Conservation (phyloP, 257 asterid species). For the Eustoma russellianum region DNA sequence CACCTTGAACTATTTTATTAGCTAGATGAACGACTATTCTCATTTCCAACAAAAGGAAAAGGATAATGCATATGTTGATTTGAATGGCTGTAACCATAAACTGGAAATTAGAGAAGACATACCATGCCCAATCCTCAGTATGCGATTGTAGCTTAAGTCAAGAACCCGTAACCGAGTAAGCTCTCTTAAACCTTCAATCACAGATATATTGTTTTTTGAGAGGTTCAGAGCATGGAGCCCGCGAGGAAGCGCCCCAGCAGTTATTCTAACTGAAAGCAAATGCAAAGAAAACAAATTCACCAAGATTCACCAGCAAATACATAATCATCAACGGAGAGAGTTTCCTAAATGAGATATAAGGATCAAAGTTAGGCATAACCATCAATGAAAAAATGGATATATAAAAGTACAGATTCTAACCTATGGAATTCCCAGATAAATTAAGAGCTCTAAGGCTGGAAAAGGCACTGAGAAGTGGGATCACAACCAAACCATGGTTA, state of each 20-base stretch:
- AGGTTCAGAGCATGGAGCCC: conserved; percentile 87
- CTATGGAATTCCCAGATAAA: conserved; percentile 88
- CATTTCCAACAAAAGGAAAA: no score
- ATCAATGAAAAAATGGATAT: conserved; percentile 2
- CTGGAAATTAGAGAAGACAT: conserved; percentile 14
- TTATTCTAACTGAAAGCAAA: conserved; percentile 50
- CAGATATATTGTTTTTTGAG: conserved; percentile 78
- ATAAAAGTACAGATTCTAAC: conserved; percentile 31
- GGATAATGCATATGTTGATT: not conserved
- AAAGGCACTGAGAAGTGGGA: conserved; percentile 84
- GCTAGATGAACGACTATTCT: no score
- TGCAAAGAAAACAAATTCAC: conserved; percentile 11
- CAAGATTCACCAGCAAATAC: not conserved
- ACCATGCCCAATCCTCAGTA: conserved; percentile 91
- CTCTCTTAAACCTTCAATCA: conserved; percentile 86
- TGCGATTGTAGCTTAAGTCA: conserved; percentile 89
- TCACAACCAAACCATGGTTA: conserved; percentile 79
- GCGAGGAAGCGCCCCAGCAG: conserved; percentile 93
- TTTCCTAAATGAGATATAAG: no score
- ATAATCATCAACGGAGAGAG: not conserved
- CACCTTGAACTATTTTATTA: no score
- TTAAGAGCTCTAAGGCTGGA: conserved; percentile 72
- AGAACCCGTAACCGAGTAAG: conserved; percentile 91
- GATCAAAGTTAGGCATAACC: not conserved
- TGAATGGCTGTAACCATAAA: not conserved